Evolutionary conservation across 805 yeast genomes (phyloP).

Genomic region (Wickerhamiella australiensis): DNA sequence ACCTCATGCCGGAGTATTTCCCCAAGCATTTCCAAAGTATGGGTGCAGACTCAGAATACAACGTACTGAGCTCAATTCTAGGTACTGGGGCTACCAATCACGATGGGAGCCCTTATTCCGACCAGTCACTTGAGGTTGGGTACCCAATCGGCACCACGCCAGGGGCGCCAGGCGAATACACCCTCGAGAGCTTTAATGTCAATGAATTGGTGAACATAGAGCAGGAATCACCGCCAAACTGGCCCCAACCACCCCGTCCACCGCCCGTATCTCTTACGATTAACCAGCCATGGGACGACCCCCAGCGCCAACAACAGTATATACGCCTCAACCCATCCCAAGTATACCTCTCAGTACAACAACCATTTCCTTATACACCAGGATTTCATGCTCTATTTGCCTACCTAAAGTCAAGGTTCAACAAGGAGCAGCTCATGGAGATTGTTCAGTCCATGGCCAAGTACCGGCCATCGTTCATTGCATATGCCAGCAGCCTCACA

Average conservation of each 20-base stretch:
- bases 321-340: slow-evolving; percentile 18
- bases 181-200: slow-evolving; percentile 15
- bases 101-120: slow-evolving; percentile 15
- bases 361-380: slow-evolving; percentile 79
- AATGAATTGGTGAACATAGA: neutral
- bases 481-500: slow-evolving; percentile 75
- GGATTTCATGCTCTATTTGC: slow-evolving; percentile 76
- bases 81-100: neutral
- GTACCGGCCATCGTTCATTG: slow-evolving; percentile 84
- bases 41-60: slow-evolving; percentile 27
- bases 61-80: slow-evolving; percentile 27
- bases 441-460: slow-evolving; percentile 84
- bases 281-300: slow-evolving; percentile 13
- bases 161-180: slow-evolving; percentile 8
- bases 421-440: slow-evolving; percentile 53
- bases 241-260: slow-evolving; percentile 19
- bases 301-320: neutral
- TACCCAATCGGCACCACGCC: neutral
- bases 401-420: slow-evolving; percentile 61
- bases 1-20: neutral
- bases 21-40: neutral
- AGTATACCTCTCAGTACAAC: slow-evolving; percentile 55
- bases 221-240: slow-evolving; percentile 12
- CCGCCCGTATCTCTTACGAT: slow-evolving; percentile 24
- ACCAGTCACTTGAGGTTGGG: neutral